phyloP scores from a whole-genome alignment of 305 asterid species.

The Fraxinus sp. region DNA sequence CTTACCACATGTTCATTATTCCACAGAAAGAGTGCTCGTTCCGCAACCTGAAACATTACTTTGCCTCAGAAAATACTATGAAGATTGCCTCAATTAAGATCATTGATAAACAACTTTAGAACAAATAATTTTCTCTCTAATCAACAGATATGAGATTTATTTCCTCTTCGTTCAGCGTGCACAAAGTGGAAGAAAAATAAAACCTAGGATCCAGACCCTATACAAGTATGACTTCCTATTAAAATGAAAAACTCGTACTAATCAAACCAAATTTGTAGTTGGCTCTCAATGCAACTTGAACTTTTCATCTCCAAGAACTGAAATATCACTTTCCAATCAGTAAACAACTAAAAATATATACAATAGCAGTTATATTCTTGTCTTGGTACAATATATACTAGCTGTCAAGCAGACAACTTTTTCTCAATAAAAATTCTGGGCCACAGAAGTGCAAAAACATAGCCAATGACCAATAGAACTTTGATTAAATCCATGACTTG shows the following conservation, averaged over 20 bases:
- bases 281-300: background rate
- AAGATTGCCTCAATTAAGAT: background rate
- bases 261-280: background rate
- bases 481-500: background rate
- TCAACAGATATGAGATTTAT: background rate
- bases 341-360: background rate
- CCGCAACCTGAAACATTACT: slow-evolving; percentile 67
- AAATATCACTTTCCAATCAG: background rate
- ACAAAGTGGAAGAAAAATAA: background rate
- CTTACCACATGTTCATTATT: slow-evolving; percentile 62
- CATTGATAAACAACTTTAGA: background rate
- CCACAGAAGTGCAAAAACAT: background rate
- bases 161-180: background rate
- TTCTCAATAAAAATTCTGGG: background rate
- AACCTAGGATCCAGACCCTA: background rate
- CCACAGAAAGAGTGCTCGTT: slow-evolving; percentile 77
- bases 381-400: background rate
- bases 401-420: background rate
- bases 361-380: background rate
- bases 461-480: background rate
- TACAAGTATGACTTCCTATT: background rate
- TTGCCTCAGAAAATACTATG: slow-evolving; percentile 16
- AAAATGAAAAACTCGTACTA: background rate
- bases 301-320: background rate
- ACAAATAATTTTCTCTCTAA: background rate